Evolutionary conservation across 2,329 filamentous ascomycete species (phyloP).

Genomic region (Monilinia polystroma): DNA sequence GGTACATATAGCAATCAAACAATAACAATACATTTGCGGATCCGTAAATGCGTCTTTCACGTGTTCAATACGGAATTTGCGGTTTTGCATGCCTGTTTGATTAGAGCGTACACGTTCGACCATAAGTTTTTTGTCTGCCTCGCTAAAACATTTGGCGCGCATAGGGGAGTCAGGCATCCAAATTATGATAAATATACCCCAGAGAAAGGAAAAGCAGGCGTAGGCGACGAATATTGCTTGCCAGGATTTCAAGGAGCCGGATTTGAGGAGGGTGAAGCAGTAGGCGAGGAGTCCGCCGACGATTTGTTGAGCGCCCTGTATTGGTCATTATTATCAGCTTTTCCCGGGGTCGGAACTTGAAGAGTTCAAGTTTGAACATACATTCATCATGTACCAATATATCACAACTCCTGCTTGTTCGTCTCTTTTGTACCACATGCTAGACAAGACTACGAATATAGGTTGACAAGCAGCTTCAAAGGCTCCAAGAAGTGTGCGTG

Average conservation of each 20-base stretch:
- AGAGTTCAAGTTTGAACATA: not conserved
- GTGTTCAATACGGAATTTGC: constrained; percentile 50
- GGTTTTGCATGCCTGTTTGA: constrained; percentile 56
- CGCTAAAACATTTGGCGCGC: constrained; percentile 45
- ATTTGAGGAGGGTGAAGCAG: constrained; percentile 53
- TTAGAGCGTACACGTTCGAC: constrained; percentile 56
- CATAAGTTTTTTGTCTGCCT: constrained; percentile 48
- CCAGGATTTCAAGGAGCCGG: constrained; percentile 57
- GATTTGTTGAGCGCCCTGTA: constrained; percentile 61
- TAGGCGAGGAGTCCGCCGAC: constrained; percentile 63
- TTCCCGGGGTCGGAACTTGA: too few relatives aligned
- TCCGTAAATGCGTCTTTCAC: constrained; percentile 56
- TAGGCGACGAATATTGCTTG: constrained; percentile 56
- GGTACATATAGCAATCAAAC: constrained; percentile 65
- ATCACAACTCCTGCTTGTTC: constrained; percentile 64
- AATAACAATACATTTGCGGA: constrained; percentile 65
- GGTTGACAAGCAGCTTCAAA: constrained; percentile 69
- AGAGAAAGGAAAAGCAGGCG: constrained; percentile 45
- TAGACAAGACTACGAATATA: constrained; percentile 58
- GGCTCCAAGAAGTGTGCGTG: constrained; percentile 65
- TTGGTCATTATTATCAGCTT: constrained; percentile 58
- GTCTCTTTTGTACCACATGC: constrained; percentile 70
- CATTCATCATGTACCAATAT: constrained; percentile 49
- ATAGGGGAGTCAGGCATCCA: constrained; percentile 53
- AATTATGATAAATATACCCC: constrained; percentile 46